Base-by-base conservation (phyloP, 73 alveolate species). In the Paramecium pentaurelia region DNA sequence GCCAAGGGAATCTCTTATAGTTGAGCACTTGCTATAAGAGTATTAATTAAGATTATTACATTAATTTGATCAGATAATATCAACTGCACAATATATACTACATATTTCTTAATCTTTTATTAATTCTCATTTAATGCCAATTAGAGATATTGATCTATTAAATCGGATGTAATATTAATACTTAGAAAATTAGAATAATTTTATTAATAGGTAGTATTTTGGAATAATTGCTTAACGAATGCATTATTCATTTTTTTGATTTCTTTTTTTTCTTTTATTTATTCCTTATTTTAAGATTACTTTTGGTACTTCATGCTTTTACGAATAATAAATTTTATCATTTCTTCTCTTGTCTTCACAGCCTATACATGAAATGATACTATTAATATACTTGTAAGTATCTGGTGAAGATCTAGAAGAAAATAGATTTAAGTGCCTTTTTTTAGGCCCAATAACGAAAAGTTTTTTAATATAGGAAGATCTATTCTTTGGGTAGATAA, bases 351-450 rank as follows among this genome's bases (percentile, higher is more conserved):
- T 11, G 91, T 80, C 58, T 80, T 80, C 44, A 42, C 58, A 45
- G 91, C 91, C 91, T 80, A 38, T 0, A 6, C 20, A 30, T 30
- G 25, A 37, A 30, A 73, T 71, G 28, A n/a, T 18, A 22, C 14
- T 7, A 34, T 37, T 37, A 16, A 3, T 30, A 73, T 73, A 73
- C 87, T 73, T 73, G 87, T 37, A 73, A 44, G 87, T 73, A 73
- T 73, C 87, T 73, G 10, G 87, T 73, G 64, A 73, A 73, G 11
- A 73, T 73, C 60, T 73, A 73, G 47, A 73, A 73, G 87, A 73
- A 73, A 36, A 73, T 73, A 27, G n/a, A 36, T 73, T 73, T 73
- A 34, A 73, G 87, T 73, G 87, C 60, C 28, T 38, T 73, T 44
- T 73, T 73, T 73, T 73, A 38, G 37, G 47, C 14, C 18, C 64